These are phyloP conservation scores for Roridomyces roridus DNA, from an alignment of 768 basidiomycete genomes.

Conservation along the genomic window DNA sequence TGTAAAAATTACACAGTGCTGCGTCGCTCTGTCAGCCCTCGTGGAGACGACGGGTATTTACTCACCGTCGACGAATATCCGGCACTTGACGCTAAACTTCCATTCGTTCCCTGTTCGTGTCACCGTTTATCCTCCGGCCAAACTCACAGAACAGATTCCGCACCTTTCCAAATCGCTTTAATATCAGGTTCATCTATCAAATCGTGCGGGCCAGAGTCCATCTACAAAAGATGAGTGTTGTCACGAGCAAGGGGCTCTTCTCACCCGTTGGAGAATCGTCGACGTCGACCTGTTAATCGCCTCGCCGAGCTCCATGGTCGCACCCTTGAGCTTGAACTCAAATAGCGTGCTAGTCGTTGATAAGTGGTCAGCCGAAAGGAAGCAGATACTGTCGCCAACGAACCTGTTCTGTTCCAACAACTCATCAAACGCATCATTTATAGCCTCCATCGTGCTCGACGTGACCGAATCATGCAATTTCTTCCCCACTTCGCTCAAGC, in stretches of 20 bases:
- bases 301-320: constrained; percentile 20
- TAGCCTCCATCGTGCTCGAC: not conserved
- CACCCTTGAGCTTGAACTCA: constrained; percentile 22
- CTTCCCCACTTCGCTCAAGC: not conserved
- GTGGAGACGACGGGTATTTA: too few relatives aligned
- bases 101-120: constrained; percentile 18
- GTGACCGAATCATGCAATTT: not conserved
- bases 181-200: constrained; percentile 30
- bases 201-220: constrained; percentile 32
- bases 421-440: constrained; percentile 1
- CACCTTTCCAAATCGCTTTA: constrained; percentile 29
- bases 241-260: too few relatives aligned
- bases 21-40: not conserved
- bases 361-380: too few relatives aligned
- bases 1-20: constrained; percentile 28
- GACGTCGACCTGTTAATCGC: constrained; percentile 21
- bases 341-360: constrained; percentile 28
- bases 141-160: not conserved
- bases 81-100: constrained; percentile 31
- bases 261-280: constrained; percentile 24
- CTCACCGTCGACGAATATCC: constrained; percentile 31
- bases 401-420: constrained; percentile 14
- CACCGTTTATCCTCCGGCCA: not conserved
- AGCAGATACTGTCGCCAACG: too few relatives aligned
- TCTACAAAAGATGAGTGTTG: too few relatives aligned